phyloP scores from a whole-genome alignment of 2,329 filamentous ascomycete species.

The Fusarium sp. region DNA sequence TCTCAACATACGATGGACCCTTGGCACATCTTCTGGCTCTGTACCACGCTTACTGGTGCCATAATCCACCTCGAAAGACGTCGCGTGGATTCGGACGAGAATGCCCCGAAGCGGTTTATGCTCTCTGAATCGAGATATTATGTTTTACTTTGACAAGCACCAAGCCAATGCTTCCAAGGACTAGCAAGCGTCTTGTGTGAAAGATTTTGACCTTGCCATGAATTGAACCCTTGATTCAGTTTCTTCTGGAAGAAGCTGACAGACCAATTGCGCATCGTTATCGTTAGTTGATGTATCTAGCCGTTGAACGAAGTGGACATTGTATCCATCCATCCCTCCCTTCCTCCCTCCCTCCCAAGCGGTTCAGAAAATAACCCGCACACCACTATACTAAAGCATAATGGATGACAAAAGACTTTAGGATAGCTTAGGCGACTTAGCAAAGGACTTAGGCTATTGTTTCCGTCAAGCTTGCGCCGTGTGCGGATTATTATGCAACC shows the following conservation, averaged over 20 bases:
- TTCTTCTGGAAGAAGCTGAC: slow-evolving; percentile 31
- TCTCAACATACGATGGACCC: slow-evolving; percentile 14
- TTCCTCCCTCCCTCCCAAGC: too few relatives aligned
- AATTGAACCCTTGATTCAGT: slow-evolving; percentile 2
- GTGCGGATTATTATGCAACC: too few relatives aligned
- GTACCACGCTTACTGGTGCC: slow-evolving; percentile 25
- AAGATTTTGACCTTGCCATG: slow-evolving; percentile 1
- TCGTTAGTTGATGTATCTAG: slow-evolving; percentile 25
- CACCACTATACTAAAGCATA: too few relatives aligned
- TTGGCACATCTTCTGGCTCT: slow-evolving; percentile 20
- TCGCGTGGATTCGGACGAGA: slow-evolving; percentile 17
- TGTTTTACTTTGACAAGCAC: not conserved
- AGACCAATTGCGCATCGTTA: slow-evolving; percentile 17
- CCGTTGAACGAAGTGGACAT: slow-evolving; percentile 32
- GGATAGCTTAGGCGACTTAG: too few relatives aligned
- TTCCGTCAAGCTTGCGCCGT: too few relatives aligned
- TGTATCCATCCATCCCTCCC: slow-evolving; percentile 23
- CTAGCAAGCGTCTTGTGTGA: not conserved
- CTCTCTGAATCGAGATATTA: not conserved
- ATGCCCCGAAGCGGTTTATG: slow-evolving; percentile 4
- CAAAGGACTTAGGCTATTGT: too few relatives aligned
- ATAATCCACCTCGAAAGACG: slow-evolving; percentile 13
- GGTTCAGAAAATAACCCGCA: too few relatives aligned
- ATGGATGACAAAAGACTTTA: too few relatives aligned
- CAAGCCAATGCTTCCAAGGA: not conserved